Percentiles rank a stretch among this genome's conserved stretches.
phyloP scores from a whole-genome alignment of 805 yeast species.

The Candida silvicultrix region DNA sequence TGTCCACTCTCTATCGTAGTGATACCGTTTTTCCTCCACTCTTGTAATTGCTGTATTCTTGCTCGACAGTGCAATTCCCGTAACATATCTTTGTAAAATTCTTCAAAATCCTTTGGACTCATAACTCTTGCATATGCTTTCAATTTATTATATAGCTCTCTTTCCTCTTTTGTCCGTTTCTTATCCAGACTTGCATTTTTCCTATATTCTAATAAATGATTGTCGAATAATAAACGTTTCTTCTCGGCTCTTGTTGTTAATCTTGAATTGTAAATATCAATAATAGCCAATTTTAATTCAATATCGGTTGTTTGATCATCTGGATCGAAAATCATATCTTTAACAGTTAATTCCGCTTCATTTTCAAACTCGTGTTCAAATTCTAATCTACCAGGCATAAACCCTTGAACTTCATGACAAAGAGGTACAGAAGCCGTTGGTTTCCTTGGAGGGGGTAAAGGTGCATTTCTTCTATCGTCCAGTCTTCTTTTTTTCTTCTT shows the following conservation, averaged over 20 bases:
- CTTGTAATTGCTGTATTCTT: constrained; percentile 84
- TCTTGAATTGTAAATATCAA: constrained; percentile 86
- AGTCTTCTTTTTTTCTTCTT: constrained; percentile 62
- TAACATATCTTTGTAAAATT: constrained; percentile 64
- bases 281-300: constrained; percentile 78
- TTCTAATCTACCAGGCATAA: constrained; percentile 97
- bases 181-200: constrained; percentile 78
- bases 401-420: constrained; percentile 95
- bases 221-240: constrained; percentile 73
- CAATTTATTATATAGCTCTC: constrained; percentile 67
- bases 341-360: constrained; percentile 90
- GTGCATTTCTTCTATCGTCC: constrained; percentile 64
- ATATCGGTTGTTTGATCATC: constrained; percentile 88
- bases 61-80: constrained; percentile 74
- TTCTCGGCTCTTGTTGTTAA: constrained; percentile 90
- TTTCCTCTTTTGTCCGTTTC: constrained; percentile 81
- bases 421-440: constrained; percentile 91
- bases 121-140: constrained; percentile 79
- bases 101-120: constrained; percentile 75
- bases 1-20: constrained; percentile 76
- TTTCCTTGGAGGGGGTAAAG: constrained; percentile 81
- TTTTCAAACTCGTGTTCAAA: constrained; percentile 96
- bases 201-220: constrained; percentile 78
- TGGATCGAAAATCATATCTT: constrained; percentile 92
- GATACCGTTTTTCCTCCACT: constrained; percentile 88